Evolutionary conservation across 1,284 basidiomycete genomes (phyloP).

Genomic region (Pisolithus thermaeus): DNA sequence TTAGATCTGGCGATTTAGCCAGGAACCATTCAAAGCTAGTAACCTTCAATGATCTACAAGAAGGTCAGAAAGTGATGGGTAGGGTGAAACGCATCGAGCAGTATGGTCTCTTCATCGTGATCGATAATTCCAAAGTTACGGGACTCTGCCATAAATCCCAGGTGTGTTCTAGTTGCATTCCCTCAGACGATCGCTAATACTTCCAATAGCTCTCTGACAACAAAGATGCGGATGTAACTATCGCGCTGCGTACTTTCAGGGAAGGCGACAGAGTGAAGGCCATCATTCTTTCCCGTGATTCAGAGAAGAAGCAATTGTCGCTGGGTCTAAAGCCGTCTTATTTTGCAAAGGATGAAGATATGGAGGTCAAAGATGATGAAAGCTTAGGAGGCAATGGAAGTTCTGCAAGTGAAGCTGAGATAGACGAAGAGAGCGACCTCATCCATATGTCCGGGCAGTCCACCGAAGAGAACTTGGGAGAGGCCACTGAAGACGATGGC

Average conservation of each 20-base stretch:
- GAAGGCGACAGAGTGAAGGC: conserved; percentile 87
- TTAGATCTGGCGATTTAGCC: conserved; percentile 57
- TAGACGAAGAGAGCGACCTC: conserved; percentile 18
- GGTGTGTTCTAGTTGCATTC: conserved; percentile 35
- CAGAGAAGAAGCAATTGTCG: conserved; percentile 74
- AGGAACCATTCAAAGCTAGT: conserved; percentile 38
- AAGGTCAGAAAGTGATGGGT: conserved; percentile 75
- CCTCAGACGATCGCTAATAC: not conserved
- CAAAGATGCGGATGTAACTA: conserved; percentile 67
- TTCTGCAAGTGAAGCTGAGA: conserved; percentile 21
- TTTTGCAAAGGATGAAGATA: conserved; percentile 50
- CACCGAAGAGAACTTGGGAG: conserved; percentile 22
- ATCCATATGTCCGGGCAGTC: conserved; percentile 24
- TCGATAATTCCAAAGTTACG: conserved; percentile 76
- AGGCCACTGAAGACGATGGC: conserved; percentile 13
- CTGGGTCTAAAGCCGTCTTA: conserved; percentile 89
- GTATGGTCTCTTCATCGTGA: conserved; percentile 90
- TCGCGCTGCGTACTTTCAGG: conserved; percentile 79
- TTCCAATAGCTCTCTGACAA: conserved; percentile 73
- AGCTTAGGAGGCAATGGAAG: conserved; percentile 21
- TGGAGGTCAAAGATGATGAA: conserved; percentile 23
- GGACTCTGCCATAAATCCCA: conserved; percentile 95
- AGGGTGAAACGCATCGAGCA: conserved; percentile 75
- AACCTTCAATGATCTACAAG: conserved; percentile 54
- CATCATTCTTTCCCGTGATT: conserved; percentile 67